Base-by-base conservation (phyloP, 331 rosid species). In the Acacia concinna region DNA sequence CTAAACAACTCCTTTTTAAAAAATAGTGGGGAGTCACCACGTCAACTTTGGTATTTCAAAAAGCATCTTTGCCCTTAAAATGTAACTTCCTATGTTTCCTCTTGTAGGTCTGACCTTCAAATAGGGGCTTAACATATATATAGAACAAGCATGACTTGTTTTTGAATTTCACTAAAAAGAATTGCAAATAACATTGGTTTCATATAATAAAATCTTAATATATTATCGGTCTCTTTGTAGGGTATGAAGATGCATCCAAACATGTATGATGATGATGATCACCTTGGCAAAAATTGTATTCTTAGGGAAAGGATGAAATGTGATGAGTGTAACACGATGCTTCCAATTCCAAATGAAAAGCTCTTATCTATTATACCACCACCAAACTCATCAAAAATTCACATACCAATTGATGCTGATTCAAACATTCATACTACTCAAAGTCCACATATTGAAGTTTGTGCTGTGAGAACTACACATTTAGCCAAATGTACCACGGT, bases 201-300 rank as follows among this genome's bases (percentile, higher is more conserved):
- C 78, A 49, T 77, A 74, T 77, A 77, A 80, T 80, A 73, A 83
- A 75, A 69, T 30, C 54, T 25, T 69, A 76, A 21, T 23, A n/a
- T 30, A 37, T 23, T 28, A 37, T 57, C 3, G 38, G 21, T 60
- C 35, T 60, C 83, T 86, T 83, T 86, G 88, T 79, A 82, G 90
- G 84, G 38, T 77, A 86, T 83, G 82, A 88, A 79, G 93, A 88
- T 91, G 96, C 94, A 91, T 81, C 97, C 97, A 64, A 74, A 80
- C 89, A 62, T 94, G 84, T 92, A 92, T 41, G 93, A 90, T 23
- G 93, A 90, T 23, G 89, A 89, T 17, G 89, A 91, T 40, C 81
- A 79, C 2, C 65, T 3, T 25, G 78, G 71, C 59, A 62, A 88
- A 6, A 28, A 35, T 59, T 90, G 93, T 89, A 90, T 88, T 81